Evolutionary conservation across 305 asterid genomes (phyloP), one percentile per base, ranked within the genome.

Genomic region (Solanum aculeatissimum): DNA sequence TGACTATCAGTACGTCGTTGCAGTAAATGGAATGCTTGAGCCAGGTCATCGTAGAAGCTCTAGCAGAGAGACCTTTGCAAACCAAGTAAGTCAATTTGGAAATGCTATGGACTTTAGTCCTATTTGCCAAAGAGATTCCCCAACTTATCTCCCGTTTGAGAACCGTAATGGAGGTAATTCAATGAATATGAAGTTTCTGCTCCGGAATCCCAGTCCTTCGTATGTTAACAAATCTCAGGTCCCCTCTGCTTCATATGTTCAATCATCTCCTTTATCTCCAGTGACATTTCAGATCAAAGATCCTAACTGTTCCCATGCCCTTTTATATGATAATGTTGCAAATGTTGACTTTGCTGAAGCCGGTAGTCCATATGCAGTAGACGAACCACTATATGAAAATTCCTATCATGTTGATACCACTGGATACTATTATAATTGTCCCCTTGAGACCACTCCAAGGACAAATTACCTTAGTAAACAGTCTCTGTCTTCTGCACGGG

Each of bases 21-120:
- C 98, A 18, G 94, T 95, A 69, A 96, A 95, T 27, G 92, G 95
- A 85, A 90, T 92, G 91, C 62, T 90, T 75, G 98, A 92, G 35
- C 84, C 91, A 13, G 87, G 89, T 85, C 89, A 66, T 38, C 90
- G 77, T 19, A 90, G 93, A 90, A 94, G 92, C 88, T 89, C 91
- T 13, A 93, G 98, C 81, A 86, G 92, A 87, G 98, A 93, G 84
- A 93, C 95, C 63, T 81, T 90, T 71, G 88, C 87, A 32, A 91
- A 90, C 84, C 94, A 68, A 40, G 57, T 86, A 83, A 86, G 81
- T 81, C 88, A 86, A 54, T 32, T 83, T 85, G 90, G 87, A 51
- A 71, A 82, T 84, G 85, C 81, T 62, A 6, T 87, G 84, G 93
- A 91, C 18, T 57, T 82, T 29, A 88, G 91, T 83, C 90, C 93